Base-by-base conservation (phyloP, 1,284 basidiomycete species). In the Cryptococcus maquisensis region DNA sequence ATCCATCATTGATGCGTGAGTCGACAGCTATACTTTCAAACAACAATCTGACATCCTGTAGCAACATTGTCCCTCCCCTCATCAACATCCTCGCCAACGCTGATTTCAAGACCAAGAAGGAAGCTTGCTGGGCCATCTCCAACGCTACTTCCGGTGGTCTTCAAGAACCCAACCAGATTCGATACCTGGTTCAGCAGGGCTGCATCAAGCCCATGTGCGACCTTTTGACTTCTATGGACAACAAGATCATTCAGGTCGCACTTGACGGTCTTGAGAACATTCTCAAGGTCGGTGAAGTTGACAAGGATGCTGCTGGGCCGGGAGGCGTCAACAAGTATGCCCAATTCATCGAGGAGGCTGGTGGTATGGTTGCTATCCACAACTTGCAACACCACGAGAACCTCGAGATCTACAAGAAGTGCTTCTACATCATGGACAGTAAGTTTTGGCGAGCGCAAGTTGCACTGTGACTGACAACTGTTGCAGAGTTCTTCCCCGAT, bases 331-430 rank as follows among this genome's bases (percentile, higher is more conserved):
- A 98, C 78, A 86, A 92, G 69, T 99, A 97, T 75, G 95, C 96
- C 15, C 79, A 89, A 52, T 97, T 82, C 68, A 90, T 98, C 47
- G 96, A 99, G 77, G 96, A 98, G 78, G 93, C 94, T 37, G 95
- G 96, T 63, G 96, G 96, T 50, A 98, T 99, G 94, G 84, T 95
- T 62, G 88, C 91, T 23, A 97, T 98, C 74, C 95, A 98, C 82
- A 95, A 97, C 78, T 84, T 98, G 60, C 96, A 99, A 79, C 93
- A 96, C 78, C 96, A 98, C 78, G 95, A 98, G 80, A 99, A 98
- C 79, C 79, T 98, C 77, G 95, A 98, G 71, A 98, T 98, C 71
- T 83, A 98, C 82, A 98, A 97, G 83, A 98, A 98, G 81, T 95
- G 94, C 59, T 98, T 96, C 84, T 95, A 93, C 78, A 97, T 98